Conservation (phyloP, 73 alveolate species). For the Tetrahymena thermophila region DNA sequence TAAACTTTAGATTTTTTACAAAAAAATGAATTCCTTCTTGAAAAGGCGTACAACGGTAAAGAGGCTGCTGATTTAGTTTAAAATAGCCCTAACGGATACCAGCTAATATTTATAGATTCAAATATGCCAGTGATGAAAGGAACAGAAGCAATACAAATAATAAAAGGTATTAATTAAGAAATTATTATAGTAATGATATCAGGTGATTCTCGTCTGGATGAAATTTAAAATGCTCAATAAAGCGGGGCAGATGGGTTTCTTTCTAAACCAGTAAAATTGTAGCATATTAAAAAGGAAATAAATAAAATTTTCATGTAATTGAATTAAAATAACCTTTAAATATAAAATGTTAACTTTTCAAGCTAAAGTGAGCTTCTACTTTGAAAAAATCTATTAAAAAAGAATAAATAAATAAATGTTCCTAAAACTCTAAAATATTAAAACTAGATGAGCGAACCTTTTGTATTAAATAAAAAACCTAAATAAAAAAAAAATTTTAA, state of each 20-base stretch:
- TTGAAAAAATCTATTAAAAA: background rate
- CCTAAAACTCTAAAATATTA: background rate
- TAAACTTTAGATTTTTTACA: background rate
- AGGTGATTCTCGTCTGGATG: background rate
- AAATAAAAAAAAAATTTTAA: too few species aligned
- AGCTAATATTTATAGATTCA: background rate
- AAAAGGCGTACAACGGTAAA: background rate
- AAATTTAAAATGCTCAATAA: background rate
- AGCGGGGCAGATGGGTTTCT: background rate
- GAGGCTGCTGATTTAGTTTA: background rate
- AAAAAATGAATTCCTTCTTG: background rate
- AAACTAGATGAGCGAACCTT: too few species aligned
- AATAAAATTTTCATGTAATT: background rate
- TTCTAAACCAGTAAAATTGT: background rate
- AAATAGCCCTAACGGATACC: background rate
- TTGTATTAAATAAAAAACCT: too few species aligned
- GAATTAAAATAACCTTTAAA: background rate
- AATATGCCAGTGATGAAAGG: background rate
- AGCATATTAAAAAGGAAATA: background rate
- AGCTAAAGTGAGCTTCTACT: background rate
- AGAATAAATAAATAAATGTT: background rate
- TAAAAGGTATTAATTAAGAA: background rate
- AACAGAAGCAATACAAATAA: background rate
- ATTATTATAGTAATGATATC: background rate
- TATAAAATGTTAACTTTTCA: background rate